Evolutionary conservation across 2,329 filamentous ascomycete species (phyloP).

Genomic region (Seiridium cupressi): DNA sequence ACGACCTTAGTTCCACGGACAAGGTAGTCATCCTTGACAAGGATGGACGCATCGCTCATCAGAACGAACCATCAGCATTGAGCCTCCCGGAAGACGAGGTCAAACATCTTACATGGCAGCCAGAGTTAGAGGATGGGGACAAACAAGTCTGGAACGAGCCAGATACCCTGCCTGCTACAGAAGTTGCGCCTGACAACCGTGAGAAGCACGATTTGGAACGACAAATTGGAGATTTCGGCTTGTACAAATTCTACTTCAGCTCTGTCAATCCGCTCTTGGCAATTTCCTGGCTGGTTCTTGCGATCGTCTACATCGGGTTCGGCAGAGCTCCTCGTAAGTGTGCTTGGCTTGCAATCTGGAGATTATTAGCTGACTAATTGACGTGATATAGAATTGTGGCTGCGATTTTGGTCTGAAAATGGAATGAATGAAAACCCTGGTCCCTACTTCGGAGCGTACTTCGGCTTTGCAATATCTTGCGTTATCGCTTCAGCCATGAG

Average conservation of each 20-base stretch:
- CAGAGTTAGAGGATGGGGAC: too few species aligned
- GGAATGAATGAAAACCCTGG: neutral
- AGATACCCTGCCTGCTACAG: neutral
- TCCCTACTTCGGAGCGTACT: neutral
- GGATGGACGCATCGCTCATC: too few species aligned
- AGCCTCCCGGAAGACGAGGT: too few species aligned
- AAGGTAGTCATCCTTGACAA: too few species aligned
- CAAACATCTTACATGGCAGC: too few species aligned
- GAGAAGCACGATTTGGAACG: neutral
- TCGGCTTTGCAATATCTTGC: neutral
- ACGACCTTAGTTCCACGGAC: too few species aligned
- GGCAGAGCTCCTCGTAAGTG: neutral
- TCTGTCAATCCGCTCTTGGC: neutral
- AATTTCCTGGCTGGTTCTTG: neutral
- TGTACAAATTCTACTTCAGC: conserved; percentile 1
- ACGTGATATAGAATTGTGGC: neutral
- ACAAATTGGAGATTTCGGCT: conserved; percentile 2
- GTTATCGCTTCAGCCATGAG: neutral
- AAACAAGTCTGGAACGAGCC: too few species aligned
- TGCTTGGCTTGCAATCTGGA: too few species aligned
- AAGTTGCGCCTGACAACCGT: neutral
- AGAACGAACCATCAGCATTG: too few species aligned
- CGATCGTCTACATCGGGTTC: neutral
- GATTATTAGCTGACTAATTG: too few species aligned
- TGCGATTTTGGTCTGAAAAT: conserved; percentile 1